Evolutionary conservation across 805 yeast genomes (phyloP), one percentile per base, ranked within the genome.

Genomic region (Schizosaccharomyces japonicus): DNA sequence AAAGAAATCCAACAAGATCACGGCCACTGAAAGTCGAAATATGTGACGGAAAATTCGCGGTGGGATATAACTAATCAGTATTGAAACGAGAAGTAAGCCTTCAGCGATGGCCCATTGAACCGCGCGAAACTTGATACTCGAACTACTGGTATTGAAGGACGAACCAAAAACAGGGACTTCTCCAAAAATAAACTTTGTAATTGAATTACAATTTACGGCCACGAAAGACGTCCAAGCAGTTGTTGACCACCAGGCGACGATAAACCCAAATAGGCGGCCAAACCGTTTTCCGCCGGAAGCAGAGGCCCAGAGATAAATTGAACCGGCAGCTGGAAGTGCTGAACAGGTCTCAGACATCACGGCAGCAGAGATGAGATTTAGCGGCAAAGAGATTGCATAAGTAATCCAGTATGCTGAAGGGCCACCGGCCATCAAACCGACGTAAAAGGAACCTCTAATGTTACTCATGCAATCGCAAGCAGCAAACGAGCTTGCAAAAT

Each of bases 401-500:
- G 55, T 45, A 17, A 51, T 45, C 53, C 52, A 54, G 42, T 53
- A 53, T 2, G 56, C 55, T 40, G 51, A 53, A 28, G 56, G 55
- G 4, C 56, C 56, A 19, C 55, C 56, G 30, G 51, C 15, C n/a
- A 46, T 19, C 48, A 53, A 40, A 6, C 55, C 56, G 33, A 45
- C 15, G 25, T 28, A 29, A 29, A 45, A 45, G 1, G 47, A 8
- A 5, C 28, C 39, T 6, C 39, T 21, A 30, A 31, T 10, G 13
- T 31, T 31, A n/a, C 39, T 26, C 29, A 31, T 31, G n/a, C 5
- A 45, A 7, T 45, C 21, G 25, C 31, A 31, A 11, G 39, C 17
- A 7, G 47, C 62, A 2, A 66, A 70, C 8, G 69, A 52, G 27
- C 36, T 30, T n/a, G 47, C 36, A 13, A 28, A 45, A 15, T 30